Evolutionary conservation across 208 protist species (phyloP), one percentile per base, ranked within the genome.

Genomic region (Trypanosoma melophagium): DNA sequence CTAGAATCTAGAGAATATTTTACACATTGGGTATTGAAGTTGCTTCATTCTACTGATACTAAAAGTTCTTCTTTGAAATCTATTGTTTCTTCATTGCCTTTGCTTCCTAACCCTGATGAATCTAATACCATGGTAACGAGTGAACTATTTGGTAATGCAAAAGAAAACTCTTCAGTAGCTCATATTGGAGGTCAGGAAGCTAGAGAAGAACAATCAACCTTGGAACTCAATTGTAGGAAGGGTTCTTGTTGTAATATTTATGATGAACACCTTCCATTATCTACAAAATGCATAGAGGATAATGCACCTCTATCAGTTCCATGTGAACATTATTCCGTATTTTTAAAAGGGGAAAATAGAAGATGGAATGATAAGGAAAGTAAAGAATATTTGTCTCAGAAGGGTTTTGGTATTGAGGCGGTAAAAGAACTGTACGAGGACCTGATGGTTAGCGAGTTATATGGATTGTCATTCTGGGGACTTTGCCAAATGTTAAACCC

Each of bases 341-440:
- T 4, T 58, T 22, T 13, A 40, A 49, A 10, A 57, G 17, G 10
- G 21, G 42, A 57, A 59, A 47, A 31, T 0, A 31, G 14, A 5
- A 42, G 35, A 49, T n/a, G 35, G 16, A 40, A 31, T n/a, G 31
- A 60, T 16, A 10, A 55, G 12, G 58, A 35, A 52, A 22, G 31
- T 45, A 45, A 8, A 21, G 13, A 4, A 16, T 21, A 45, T 22
- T 60, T n/a, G 14, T 24, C 17, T 45, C 1, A 13, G n/a, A 31
- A 51, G 1, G 51, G 28, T 59, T 69, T 79, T 63, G 85, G 75
- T 13, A 65, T 81, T 2, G 63, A 74, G 7, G 76, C 76, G 13
- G 60, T 88, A 45, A 81, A 89, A 76, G 86, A 85, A 66, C 52
- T 87, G 21, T 89, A 89, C 62, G 22, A 81, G 1, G 74, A 79